Evolutionary conservation across 768 basidiomycete species (phyloP), one percentile per base, ranked within the genome.

Genomic region (Tephrocybe sp.): DNA sequence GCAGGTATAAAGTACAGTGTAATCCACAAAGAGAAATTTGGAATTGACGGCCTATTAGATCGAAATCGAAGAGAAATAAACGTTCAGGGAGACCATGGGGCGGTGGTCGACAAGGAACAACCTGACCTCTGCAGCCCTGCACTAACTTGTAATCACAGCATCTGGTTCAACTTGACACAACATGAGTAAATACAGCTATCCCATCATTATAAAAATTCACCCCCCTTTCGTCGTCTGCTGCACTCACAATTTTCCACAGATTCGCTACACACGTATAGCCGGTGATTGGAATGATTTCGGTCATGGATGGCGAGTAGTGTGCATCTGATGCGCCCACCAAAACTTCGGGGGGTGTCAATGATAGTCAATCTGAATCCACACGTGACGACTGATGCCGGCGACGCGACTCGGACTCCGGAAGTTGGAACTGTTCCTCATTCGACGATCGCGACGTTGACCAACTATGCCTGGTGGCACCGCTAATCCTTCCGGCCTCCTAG

Each of bases 121-220:
- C 54, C 19, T 16, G 23, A 41, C 20, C 13, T 16, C 19, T 11
- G n/a, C n/a, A n/a, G 31, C 31, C 22, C 33, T 42, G 1, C 19
- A 17, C 23, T 23, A 36, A 39, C 23, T 45, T 38, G 19, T 34
- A 30, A 41, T 46, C 36, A 13, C 44, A 26, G 17, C 35, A 34
- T 41, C 34, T 20, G 13, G 39, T 61, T 59, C 55, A 61, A 61
- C 60, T 48, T 59, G 42, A 35, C 57, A 56, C 39, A 58, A 61
- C 49, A 61, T 36, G 44, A 33, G 42, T 58, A 61, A 61, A 61
- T 46, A 61, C 42, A 10, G 16, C 39, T 41, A 39, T 23, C 35
- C 22, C 41, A 42, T 36, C 39, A 46, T 34, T 45, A 16, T 20
- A 12, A 3, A 30, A 26, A 26, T 26, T 43, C 38, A 51, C 16